Percentiles rank a stretch among this genome's conserved stretches.
These are phyloP conservation scores for Friedmanniomyces simplex DNA, from an alignment of 495 filamentous ascomycete genomes.

Conservation along the genomic window DNA sequence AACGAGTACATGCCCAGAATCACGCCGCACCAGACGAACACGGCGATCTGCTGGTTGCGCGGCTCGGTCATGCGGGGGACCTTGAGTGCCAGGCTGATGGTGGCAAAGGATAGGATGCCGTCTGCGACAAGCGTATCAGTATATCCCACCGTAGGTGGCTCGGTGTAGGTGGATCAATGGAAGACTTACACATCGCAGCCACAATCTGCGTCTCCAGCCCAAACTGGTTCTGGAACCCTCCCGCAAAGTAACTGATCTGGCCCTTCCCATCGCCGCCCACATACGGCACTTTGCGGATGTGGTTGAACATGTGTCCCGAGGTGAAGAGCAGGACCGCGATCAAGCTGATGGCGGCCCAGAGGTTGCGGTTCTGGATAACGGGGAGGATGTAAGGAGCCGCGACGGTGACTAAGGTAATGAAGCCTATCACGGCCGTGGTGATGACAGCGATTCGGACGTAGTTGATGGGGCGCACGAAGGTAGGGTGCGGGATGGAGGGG, in stretches of 20 bases:
- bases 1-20: slow-evolving; percentile 84
- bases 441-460: slow-evolving; percentile 63
- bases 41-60: slow-evolving; percentile 66
- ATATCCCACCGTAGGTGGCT: not conserved
- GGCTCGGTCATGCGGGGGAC: slow-evolving; percentile 76
- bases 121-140: slow-evolving; percentile 41
- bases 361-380: slow-evolving; percentile 74
- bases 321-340: slow-evolving; percentile 91
- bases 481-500: slow-evolving; percentile 60
- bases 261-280: slow-evolving; percentile 77
- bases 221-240: slow-evolving; percentile 89
- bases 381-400: slow-evolving; percentile 80
- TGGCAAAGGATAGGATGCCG: slow-evolving; percentile 82
- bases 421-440: slow-evolving; percentile 55
- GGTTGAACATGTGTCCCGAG: slow-evolving; percentile 98
- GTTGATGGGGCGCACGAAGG: slow-evolving; percentile 74
- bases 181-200: slow-evolving; percentile 80
- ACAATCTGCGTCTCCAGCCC: slow-evolving; percentile 95
- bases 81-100: slow-evolving; percentile 80
- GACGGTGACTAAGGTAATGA: slow-evolving; percentile 56
- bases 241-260: slow-evolving; percentile 83
- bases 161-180: not conserved
- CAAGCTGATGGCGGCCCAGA: slow-evolving; percentile 87
- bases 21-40: slow-evolving; percentile 70
- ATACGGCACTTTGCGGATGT: slow-evolving; percentile 95